Evolutionary conservation across 2,329 filamentous ascomycete species (phyloP).

Genomic region (Cryphonectria carpinicola): DNA sequence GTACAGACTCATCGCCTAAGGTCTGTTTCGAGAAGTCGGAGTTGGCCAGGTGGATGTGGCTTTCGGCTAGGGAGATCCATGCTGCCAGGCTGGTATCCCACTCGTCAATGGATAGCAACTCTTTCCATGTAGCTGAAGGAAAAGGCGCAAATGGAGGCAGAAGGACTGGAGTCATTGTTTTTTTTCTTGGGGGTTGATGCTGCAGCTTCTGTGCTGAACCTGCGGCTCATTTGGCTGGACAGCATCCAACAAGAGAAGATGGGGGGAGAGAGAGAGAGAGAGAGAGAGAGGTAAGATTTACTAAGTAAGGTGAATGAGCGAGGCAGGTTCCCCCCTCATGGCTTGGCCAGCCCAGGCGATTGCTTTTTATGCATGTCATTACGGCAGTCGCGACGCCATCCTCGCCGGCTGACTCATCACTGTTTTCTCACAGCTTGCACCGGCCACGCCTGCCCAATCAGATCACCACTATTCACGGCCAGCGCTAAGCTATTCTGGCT

Average conservation of each 20-base stretch:
- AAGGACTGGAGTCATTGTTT: constrained; percentile 42
- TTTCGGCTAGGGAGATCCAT: constrained; percentile 71
- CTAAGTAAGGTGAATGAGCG: not conserved
- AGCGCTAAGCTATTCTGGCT: not conserved
- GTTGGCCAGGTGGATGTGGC: constrained; percentile 64
- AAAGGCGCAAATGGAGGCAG: constrained; percentile 79
- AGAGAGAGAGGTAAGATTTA: not conserved
- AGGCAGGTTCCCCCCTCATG: not conserved
- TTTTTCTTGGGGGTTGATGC: not conserved
- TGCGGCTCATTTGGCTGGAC: not conserved
- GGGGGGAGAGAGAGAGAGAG: no score
- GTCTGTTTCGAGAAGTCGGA: constrained; percentile 57
- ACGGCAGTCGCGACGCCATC: constrained; percentile 1
- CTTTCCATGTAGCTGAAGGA: constrained; percentile 69
- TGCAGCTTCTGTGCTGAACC: not conserved
- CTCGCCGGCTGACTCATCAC: constrained; percentile 29
- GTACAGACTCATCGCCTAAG: constrained; percentile 60
- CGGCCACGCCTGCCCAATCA: not conserved
- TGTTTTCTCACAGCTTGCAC: not conserved
- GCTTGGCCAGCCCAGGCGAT: not conserved
- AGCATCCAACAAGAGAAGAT: not conserved
- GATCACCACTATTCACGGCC: not conserved
- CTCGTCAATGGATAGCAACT: constrained; percentile 68
- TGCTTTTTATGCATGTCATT: constrained; percentile 10
- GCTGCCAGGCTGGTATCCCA: constrained; percentile 79